phyloP scores from a whole-genome alignment of 257 asterid genomes.

The Solanum neorickii region DNA sequence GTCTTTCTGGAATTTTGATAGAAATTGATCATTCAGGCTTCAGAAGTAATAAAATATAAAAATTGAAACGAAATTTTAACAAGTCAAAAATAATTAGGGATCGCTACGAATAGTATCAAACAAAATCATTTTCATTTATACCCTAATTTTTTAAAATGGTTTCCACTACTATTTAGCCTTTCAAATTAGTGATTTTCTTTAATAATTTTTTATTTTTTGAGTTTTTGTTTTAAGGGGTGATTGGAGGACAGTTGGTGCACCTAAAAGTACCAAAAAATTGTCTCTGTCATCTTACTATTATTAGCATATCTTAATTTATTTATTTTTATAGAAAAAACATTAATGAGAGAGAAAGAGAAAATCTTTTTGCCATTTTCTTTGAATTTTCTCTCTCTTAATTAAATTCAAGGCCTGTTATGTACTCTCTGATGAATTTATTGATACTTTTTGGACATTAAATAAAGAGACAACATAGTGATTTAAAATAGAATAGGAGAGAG shows the following conservation, averaged over 20 bases:
- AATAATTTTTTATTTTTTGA: no score
- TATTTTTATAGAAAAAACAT: not conserved
- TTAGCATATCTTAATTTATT: not conserved
- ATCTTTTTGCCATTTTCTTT: not conserved
- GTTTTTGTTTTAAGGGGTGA: not conserved
- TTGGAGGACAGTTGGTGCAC: slow-evolving; percentile 31
- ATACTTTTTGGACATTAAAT: slow-evolving; percentile 3
- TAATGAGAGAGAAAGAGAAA: not conserved
- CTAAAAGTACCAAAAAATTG: slow-evolving; percentile 13
- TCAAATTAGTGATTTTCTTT: not conserved
- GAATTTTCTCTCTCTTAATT: not conserved
- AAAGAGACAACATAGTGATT: not conserved
- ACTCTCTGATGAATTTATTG: slow-evolving; percentile 13
- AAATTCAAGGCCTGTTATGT: not conserved
- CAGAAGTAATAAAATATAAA: no score
- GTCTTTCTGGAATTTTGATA: accelerated
- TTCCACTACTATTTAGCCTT: not conserved
- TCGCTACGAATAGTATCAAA: not conserved
- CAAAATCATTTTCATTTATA: not conserved
- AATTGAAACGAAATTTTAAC: accelerated
- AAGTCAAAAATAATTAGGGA: no score
- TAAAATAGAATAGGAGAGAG: not conserved
- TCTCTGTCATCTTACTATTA: slow-evolving; percentile 1
- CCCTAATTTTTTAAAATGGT: not conserved
- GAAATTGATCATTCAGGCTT: accelerated